These are phyloP conservation scores for Zymoseptoria brevis DNA, from an alignment of 2,329 filamentous ascomycete genomes.

Conservation along the genomic window DNA sequence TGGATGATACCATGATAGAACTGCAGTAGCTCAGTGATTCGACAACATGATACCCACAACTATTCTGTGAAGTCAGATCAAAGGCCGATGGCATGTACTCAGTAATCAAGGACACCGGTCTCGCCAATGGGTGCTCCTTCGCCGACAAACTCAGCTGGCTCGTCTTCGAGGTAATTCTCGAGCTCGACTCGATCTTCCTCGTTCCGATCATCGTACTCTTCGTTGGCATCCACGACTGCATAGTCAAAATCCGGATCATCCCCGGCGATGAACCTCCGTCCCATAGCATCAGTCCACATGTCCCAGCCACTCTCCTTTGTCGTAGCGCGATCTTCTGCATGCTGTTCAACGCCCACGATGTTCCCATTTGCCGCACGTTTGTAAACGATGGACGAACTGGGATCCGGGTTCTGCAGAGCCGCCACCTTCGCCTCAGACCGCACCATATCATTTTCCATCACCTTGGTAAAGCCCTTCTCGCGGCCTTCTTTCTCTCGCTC, in stretches of 20 bases:
- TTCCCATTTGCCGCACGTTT: slow-evolving; percentile 46
- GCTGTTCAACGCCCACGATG: slow-evolving; percentile 51
- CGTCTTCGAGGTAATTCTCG: slow-evolving; percentile 72
- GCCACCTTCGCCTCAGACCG: slow-evolving; percentile 69
- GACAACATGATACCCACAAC: no score
- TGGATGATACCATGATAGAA: slow-evolving; percentile 1
- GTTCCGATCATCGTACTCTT: slow-evolving; percentile 60
- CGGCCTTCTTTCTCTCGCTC: slow-evolving; percentile 69
- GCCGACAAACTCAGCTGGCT: slow-evolving; percentile 44
- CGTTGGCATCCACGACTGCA: slow-evolving; percentile 57
- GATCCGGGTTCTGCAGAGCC: slow-evolving; percentile 49
- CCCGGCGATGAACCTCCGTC: slow-evolving; percentile 65
- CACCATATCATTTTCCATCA: slow-evolving; percentile 68
- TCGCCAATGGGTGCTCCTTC: slow-evolving; percentile 35
- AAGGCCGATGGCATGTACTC: slow-evolving; percentile 1
- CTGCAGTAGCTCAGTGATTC: neutral
- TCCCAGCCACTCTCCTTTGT: slow-evolving; percentile 59
- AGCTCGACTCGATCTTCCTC: slow-evolving; percentile 55
- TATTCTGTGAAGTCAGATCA: no score
- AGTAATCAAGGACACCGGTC: slow-evolving; percentile 44
- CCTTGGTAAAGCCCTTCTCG: slow-evolving; percentile 67
- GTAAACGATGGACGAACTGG: slow-evolving; percentile 44
- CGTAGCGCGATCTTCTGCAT: slow-evolving; percentile 44
- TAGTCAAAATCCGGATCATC: slow-evolving; percentile 77
- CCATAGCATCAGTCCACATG: slow-evolving; percentile 66